These are phyloP conservation scores for Podospora anserina DNA, from an alignment of 495 filamentous ascomycete species.

Conservation along the genomic window DNA sequence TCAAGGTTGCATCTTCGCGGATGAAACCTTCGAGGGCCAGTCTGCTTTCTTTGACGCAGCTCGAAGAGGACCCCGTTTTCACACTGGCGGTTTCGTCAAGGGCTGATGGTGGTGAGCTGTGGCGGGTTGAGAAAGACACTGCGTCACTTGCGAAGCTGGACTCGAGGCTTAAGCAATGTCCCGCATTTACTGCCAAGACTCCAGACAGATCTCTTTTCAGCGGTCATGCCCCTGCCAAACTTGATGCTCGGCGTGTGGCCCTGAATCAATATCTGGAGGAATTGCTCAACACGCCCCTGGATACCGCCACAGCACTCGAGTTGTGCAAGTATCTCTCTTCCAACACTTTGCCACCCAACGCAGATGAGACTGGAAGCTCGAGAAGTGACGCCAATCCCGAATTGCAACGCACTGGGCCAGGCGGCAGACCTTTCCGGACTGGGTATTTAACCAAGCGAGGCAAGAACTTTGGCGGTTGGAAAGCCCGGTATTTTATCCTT, in stretches of 20 bases:
- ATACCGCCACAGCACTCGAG: conserved; percentile 71
- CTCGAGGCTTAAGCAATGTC: conserved; percentile 67
- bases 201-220: conserved; percentile 85
- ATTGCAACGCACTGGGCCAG: conserved; percentile 49
- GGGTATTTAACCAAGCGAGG: conserved; percentile 95
- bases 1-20: conserved; percentile 87
- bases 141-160: conserved; percentile 78
- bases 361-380: conserved; percentile 58
- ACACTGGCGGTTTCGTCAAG: conserved; percentile 81
- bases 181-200: conserved; percentile 63
- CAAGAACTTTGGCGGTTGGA: conserved; percentile 99
- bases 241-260: conserved; percentile 80
- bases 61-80: conserved; percentile 91
- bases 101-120: conserved; percentile 74
- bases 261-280: conserved; percentile 82
- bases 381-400: conserved; percentile 38
- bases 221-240: conserved; percentile 89
- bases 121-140: conserved; percentile 91
- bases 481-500: conserved; percentile 88
- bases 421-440: conserved; percentile 70
- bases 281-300: conserved; percentile 76
- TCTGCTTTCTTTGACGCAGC: conserved; percentile 62
- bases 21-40: conserved; percentile 83
- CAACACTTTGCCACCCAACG: conserved; percentile 74
- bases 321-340: conserved; percentile 86